These are phyloP conservation scores for Colletotrichum spinosum DNA, from an alignment of 2,329 filamentous ascomycete species.

Conservation along the genomic window DNA sequence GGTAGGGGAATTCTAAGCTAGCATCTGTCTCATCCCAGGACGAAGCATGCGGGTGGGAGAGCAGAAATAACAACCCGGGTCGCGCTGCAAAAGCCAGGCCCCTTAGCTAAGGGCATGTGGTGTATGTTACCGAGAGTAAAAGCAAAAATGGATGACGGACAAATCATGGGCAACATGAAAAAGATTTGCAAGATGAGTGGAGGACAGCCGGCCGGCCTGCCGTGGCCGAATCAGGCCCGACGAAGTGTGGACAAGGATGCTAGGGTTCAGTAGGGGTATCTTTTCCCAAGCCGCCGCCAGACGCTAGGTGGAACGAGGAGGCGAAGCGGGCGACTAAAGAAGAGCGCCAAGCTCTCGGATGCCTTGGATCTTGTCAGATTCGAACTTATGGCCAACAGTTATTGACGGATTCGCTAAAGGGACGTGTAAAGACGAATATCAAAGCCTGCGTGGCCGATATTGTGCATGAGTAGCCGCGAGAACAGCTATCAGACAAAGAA, in stretches of 20 bases:
- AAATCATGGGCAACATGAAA: constrained; percentile 21
- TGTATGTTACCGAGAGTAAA: constrained; percentile 22
- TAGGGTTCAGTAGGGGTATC: constrained; percentile 26
- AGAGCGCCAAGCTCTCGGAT: neutral
- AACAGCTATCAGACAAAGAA: too few species aligned
- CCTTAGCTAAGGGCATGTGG: neutral
- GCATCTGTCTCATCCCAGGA: constrained; percentile 14
- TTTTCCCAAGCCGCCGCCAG: constrained; percentile 11
- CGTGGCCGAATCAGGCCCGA: constrained; percentile 28
- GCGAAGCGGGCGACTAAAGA: constrained; percentile 6
- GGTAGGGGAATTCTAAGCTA: constrained; percentile 17
- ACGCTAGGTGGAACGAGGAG: constrained; percentile 28
- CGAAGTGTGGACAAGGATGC: constrained; percentile 26
- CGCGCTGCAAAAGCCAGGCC: neutral
- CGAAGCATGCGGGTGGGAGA: constrained; percentile 18
- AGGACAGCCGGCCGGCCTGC: constrained; percentile 10
- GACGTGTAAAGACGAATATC: too few species aligned
- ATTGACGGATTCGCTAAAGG: too few species aligned
- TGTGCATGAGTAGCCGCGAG: too few species aligned
- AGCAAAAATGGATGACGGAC: constrained; percentile 21
- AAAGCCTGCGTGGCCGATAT: too few species aligned
- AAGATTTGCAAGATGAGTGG: constrained; percentile 18
- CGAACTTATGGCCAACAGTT: too few species aligned
- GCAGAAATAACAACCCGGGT: constrained; percentile 8
- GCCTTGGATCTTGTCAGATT: too few species aligned